Evolutionary conservation across 202 grass and related monocot genomes (phyloP).

Genomic region (Cymbopogon flexuosus): DNA sequence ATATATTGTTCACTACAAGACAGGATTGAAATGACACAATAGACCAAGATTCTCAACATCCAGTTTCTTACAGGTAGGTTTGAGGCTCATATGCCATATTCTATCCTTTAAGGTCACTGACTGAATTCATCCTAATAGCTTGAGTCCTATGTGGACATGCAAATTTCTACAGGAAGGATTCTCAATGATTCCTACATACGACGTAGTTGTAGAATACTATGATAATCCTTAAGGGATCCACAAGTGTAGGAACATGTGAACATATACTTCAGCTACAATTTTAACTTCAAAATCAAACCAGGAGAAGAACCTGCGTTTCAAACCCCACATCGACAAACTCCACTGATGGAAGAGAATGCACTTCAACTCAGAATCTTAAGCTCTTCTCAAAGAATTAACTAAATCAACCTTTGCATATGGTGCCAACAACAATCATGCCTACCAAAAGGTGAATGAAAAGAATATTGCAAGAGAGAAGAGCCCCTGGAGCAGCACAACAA

Average conservation of each 20-base stretch:
- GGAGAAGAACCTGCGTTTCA: neutral
- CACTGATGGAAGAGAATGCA: neutral
- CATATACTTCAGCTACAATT: neutral
- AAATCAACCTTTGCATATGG: neutral
- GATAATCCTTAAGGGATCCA: neutral
- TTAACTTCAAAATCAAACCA: neutral
- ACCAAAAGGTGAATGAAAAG: neutral
- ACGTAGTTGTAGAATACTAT: neutral
- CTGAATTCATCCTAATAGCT: neutral
- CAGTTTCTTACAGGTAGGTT: neutral
- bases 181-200: neutral
- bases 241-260: neutral
- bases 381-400: neutral
- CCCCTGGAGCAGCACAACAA: neutral
- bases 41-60: neutral
- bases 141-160: slow-evolving; percentile 14
- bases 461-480: neutral
- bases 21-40: neutral
- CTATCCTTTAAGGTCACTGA: neutral
- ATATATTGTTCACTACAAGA: neutral
- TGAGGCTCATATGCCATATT: neutral
- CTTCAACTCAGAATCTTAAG: neutral
- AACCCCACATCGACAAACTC: neutral
- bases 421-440: neutral
- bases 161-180: neutral